Conservation (phyloP, 2,329 filamentous ascomycete species). For the Neofusicoccum parvum region DNA sequence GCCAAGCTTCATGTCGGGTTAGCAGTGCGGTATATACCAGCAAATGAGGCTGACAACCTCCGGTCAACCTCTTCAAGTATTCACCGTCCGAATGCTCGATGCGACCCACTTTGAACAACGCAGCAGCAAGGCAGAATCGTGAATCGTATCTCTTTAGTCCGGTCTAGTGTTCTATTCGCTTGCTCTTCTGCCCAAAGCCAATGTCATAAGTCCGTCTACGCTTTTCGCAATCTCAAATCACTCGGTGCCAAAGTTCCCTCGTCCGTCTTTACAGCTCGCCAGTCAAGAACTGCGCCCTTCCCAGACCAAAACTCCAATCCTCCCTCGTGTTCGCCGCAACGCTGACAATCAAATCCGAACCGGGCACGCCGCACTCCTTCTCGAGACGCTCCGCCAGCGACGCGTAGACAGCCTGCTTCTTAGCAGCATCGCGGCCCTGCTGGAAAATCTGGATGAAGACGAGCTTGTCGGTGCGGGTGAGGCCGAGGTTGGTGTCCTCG, state of each 20-base stretch:
- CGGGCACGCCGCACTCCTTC: conserved; percentile 27
- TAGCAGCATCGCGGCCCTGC: conserved; percentile 31
- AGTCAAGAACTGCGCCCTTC: conserved; percentile 34
- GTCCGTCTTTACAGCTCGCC: conserved; percentile 23
- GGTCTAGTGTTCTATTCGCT: not conserved
- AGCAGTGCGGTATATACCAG: not conserved
- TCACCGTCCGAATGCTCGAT: not conserved
- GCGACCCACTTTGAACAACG: not conserved
- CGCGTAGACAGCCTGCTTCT: conserved; percentile 31
- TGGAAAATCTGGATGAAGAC: conserved; percentile 38
- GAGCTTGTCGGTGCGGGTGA: conserved; percentile 30
- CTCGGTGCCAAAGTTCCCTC: too few relatives aligned
- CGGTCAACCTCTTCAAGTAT: not conserved
- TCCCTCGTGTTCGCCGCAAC: conserved; percentile 30
- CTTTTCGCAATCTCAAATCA: not conserved
- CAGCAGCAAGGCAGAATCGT: not conserved
- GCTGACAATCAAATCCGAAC: conserved; percentile 33
- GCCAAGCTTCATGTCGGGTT: not conserved
- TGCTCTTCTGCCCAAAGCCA: not conserved
- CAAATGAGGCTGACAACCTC: not conserved
- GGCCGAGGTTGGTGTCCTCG: conserved; percentile 35
- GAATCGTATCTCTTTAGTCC: not conserved
- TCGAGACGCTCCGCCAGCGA: conserved; percentile 29
- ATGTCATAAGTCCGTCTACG: too few relatives aligned
- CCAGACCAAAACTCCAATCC: conserved; percentile 37